A percentile compares a stretch with the other conserved stretches of the same genome.
Evolutionary conservation across 192 early-diverging fungal species (phyloP).

Genomic region (Coemansia sp.): DNA sequence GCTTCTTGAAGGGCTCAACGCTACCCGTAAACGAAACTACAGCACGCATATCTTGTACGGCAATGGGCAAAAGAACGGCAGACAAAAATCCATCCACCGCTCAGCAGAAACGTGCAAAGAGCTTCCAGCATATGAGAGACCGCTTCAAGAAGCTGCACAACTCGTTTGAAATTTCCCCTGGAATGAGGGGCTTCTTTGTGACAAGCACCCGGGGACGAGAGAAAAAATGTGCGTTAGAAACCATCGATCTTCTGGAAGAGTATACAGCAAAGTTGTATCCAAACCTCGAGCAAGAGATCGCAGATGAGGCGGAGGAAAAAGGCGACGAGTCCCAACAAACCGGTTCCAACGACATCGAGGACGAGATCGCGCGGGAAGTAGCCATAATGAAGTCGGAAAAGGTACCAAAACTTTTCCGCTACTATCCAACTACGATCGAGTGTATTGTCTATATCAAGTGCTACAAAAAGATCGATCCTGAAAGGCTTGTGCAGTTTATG

Average conservation of each 20-base stretch:
- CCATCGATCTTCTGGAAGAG: slow-evolving; percentile 51
- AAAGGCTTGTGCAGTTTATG: slow-evolving; percentile 42
- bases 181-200: slow-evolving; percentile 54
- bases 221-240: slow-evolving; percentile 44
- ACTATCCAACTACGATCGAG: slow-evolving; percentile 45
- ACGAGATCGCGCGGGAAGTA: slow-evolving; percentile 52
- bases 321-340: not conserved
- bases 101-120: slow-evolving; percentile 49
- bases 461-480: slow-evolving; percentile 43
- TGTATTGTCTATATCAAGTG: slow-evolving; percentile 52
- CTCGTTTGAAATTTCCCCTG: slow-evolving; percentile 48
- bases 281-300: slow-evolving; percentile 39
- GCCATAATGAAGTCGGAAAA: slow-evolving; percentile 42
- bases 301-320: slow-evolving; percentile 10
- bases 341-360: slow-evolving; percentile 35
- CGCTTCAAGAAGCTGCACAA: slow-evolving; percentile 46
- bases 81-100: slow-evolving; percentile 16
- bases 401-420: slow-evolving; percentile 41
- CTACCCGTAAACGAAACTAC: not conserved
- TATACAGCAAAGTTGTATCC: slow-evolving; percentile 48
- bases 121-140: slow-evolving; percentile 37
- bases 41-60: not conserved
- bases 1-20: not conserved
- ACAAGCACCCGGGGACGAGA: slow-evolving; percentile 47
- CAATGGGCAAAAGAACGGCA: slow-evolving; percentile 32